Evolutionary conservation across 495 filamentous ascomycete genomes (phyloP).

Genomic region (Polyplosphaeria fusca): DNA sequence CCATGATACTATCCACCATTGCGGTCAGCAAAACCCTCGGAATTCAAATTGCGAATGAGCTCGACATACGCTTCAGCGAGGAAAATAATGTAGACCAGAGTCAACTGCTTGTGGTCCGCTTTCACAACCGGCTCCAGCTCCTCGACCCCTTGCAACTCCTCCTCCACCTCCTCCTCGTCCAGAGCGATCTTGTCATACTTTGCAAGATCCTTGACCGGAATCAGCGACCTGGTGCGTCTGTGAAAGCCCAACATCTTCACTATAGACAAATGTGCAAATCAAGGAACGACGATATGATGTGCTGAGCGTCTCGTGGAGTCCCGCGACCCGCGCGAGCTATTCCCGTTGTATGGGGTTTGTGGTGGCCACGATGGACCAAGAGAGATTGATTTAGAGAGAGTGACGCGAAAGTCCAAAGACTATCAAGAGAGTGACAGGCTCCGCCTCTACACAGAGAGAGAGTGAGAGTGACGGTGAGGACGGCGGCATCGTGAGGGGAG

Average conservation of each 20-base stretch:
- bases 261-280: background rate
- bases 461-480: slow-evolving; percentile 15
- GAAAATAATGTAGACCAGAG: slow-evolving; percentile 35
- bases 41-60: background rate
- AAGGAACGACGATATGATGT: background rate
- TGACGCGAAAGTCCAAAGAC: slow-evolving; percentile 31
- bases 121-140: slow-evolving; percentile 1
- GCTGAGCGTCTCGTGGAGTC: background rate
- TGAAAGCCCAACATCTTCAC: slow-evolving; percentile 38
- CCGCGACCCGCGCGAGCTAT: slow-evolving; percentile 27
- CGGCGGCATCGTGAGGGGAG: slow-evolving; percentile 28
- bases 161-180: slow-evolving; percentile 25
- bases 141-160: slow-evolving; percentile 11
- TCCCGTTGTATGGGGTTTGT: slow-evolving; percentile 24
- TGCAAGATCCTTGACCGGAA: slow-evolving; percentile 37
- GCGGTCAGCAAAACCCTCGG: background rate
- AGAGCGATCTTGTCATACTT: slow-evolving; percentile 35
- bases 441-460: slow-evolving; percentile 14
- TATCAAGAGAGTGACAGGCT: slow-evolving; percentile 30
- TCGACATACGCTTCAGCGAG: slow-evolving; percentile 36
- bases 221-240: slow-evolving; percentile 34
- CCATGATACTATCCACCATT: slow-evolving; percentile 42
- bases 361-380: slow-evolving; percentile 27
- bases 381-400: slow-evolving; percentile 13
- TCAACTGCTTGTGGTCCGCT: slow-evolving; percentile 22